Evolutionary conservation across 2,329 filamentous ascomycete species (phyloP), one percentile per base, ranked within the genome.

Genomic region (Rhinocladiella similis): DNA sequence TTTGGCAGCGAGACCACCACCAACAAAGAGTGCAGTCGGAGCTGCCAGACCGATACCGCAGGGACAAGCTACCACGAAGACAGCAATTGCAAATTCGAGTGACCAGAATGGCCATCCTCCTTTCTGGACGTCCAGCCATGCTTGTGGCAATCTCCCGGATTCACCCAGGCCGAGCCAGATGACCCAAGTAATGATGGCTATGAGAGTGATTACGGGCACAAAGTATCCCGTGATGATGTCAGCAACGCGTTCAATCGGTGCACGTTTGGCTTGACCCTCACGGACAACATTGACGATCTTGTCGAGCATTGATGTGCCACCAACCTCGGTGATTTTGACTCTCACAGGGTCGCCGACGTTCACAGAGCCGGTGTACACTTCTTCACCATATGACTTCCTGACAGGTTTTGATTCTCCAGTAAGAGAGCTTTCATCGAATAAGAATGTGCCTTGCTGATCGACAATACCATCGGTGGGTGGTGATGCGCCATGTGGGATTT

Each of bases 341-440:
- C 70, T 66, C 7, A 78, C 73, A 2, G 77, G 75, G 29, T 77
- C 71, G 5, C 75, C 77, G 36, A 75, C 67, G 50, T 80, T 80
- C 48, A 79, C 72, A 25, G 77, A 77, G 3, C 77, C 77, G 2
- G 75, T 73, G 50, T 72, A 78, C 4, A 79, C 72, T 50, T 70
- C 67, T 45, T 80, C 76, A 2, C 71, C 74, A 1, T 57, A 57
- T 3, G 58, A 57, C 64, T 80, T 80, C 45, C 66, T 69, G 18
- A 77, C 75, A 9, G 76, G 75, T 50, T 67, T 72, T 0, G 77
- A 78, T 66, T 80, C 77, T 55, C 77, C 77, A 1, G 93, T 97
- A 58, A 97, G 78, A 59, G 91, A 95, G 10, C 91, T 92, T 70
- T 97, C 93, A 67, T 97, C 91, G 66, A 97, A 96, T 48, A 77